Evolutionary conservation across 768 basidiomycete species (phyloP).

Genomic region (Collybia nuda): DNA sequence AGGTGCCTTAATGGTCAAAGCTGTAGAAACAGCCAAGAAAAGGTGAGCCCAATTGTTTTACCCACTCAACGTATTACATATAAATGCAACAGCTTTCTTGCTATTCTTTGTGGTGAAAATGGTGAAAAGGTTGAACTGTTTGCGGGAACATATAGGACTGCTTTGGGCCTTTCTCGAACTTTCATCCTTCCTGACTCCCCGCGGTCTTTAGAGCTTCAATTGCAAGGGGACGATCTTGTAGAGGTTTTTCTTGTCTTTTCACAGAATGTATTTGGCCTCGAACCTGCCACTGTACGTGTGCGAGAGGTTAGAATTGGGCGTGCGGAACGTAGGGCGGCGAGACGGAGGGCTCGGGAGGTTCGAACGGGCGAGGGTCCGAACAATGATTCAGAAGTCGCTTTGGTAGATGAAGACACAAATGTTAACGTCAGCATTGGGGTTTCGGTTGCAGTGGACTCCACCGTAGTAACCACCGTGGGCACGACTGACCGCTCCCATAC

Average conservation of each 20-base stretch:
- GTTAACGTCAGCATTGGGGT: conserved; percentile 65
- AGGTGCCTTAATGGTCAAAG: conserved; percentile 78
- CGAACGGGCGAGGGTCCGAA: conserved; percentile 48
- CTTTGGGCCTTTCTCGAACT: conserved; percentile 86
- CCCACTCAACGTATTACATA: background rate
- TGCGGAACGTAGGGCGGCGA: conserved; percentile 81
- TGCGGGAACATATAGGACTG: conserved; percentile 88
- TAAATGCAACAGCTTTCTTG: conserved; percentile 65
- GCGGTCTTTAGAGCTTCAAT: conserved; percentile 79
- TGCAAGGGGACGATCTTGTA: conserved; percentile 91
- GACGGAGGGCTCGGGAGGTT: conserved; percentile 74
- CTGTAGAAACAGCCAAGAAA: conserved; percentile 88
- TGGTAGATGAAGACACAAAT: conserved; percentile 52
- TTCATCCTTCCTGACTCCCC: conserved; percentile 93
- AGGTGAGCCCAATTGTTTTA: conserved; percentile 47
- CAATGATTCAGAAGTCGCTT: conserved; percentile 42
- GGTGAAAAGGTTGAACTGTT: conserved; percentile 94
- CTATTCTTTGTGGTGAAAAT: conserved; percentile 88
- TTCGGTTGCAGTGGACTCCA: conserved; percentile 46
- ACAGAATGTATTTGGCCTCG: conserved; percentile 89
- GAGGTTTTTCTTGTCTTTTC: conserved; percentile 91
- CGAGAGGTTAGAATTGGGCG: conserved; percentile 90
- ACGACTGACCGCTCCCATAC: conserved; percentile 27
- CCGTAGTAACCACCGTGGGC: conserved; percentile 33
- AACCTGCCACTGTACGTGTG: conserved; percentile 92